Evolutionary conservation across 352 stramenopile genomes (phyloP).

Genomic region (Globisporangium paddicum): DNA sequence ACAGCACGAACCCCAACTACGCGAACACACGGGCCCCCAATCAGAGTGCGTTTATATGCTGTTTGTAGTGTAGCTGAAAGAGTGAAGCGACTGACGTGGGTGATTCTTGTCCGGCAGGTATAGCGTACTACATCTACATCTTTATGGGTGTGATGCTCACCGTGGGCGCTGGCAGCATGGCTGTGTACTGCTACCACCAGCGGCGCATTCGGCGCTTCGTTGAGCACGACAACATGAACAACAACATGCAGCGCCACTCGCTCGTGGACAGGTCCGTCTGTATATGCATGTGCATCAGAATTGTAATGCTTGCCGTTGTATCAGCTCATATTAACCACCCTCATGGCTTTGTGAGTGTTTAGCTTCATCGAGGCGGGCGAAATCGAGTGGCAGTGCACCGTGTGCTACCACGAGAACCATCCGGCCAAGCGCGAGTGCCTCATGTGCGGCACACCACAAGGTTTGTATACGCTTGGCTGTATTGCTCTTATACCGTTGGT

Average conservation of each 20-base stretch:
- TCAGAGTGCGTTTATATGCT: neutral
- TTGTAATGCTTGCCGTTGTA: no score
- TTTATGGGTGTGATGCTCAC: conserved; percentile 59
- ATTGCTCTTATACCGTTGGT: neutral
- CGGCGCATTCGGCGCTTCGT: conserved; percentile 49
- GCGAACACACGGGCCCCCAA: neutral
- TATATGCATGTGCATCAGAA: neutral
- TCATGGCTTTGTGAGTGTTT: neutral
- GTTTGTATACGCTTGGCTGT: conserved; percentile 14
- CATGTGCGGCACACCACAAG: conserved; percentile 77
- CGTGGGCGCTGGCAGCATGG: conserved; percentile 32
- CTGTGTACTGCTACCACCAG: conserved; percentile 68
- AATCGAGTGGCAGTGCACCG: conserved; percentile 75
- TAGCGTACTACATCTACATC: conserved; percentile 71
- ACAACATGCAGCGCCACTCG: conserved; percentile 86
- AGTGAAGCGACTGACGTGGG: neutral
- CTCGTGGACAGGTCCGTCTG: conserved; percentile 53
- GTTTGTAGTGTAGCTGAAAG: neutral
- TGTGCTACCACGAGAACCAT: conserved; percentile 85
- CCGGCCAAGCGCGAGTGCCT: conserved; percentile 77
- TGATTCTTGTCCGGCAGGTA: conserved; percentile 11
- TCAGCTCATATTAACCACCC: no score
- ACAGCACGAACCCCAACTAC: conserved; percentile 2
- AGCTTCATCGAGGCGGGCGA: conserved; percentile 67
- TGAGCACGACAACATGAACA: conserved; percentile 69